A percentile compares a stretch with the other conserved stretches of the same genome.
These are phyloP conservation scores for Aspergillus incahuasiensis DNA, from an alignment of 495 filamentous ascomycete species.

Conservation along the genomic window DNA sequence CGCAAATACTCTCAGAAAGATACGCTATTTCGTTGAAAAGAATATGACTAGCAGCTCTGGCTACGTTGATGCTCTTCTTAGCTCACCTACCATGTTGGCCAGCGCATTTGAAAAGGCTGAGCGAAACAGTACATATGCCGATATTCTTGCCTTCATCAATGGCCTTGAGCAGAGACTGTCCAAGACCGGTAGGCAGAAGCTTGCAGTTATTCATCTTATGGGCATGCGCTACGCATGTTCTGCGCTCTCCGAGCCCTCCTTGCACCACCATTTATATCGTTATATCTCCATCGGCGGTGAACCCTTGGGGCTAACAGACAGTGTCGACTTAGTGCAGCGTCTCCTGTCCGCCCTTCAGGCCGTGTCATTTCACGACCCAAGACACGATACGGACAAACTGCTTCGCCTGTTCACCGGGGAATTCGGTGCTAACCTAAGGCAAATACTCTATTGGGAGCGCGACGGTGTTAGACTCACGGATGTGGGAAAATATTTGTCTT, in stretches of 20 bases:
- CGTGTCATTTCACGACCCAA: slow-evolving; percentile 20
- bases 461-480: not conserved
- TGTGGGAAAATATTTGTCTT: slow-evolving; percentile 17
- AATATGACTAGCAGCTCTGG: slow-evolving; percentile 12
- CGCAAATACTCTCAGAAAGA: slow-evolving; percentile 4
- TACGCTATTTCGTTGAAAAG: slow-evolving; percentile 21
- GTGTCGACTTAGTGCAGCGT: slow-evolving; percentile 17
- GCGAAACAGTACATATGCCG: slow-evolving; percentile 18
- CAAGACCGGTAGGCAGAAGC: slow-evolving; percentile 9
- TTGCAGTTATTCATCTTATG: slow-evolving; percentile 9
- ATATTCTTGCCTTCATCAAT: slow-evolving; percentile 27
- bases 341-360: slow-evolving; percentile 20
- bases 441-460: slow-evolving; percentile 19
- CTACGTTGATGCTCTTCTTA: slow-evolving; percentile 9
- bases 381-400: slow-evolving; percentile 21
- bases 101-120: slow-evolving; percentile 16
- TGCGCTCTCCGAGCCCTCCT: slow-evolving; percentile 22
- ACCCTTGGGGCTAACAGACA: not conserved
- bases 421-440: slow-evolving; percentile 17
- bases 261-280: slow-evolving; percentile 23
- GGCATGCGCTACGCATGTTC: slow-evolving; percentile 31
- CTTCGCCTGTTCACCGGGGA: slow-evolving; percentile 27
- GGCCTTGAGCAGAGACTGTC: slow-evolving; percentile 26
- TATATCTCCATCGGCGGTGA: slow-evolving; percentile 7
- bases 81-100: not conserved